Evolutionary conservation across 2,329 filamentous ascomycete genomes (phyloP).

Genomic region (Cryphonectria parasitica): DNA sequence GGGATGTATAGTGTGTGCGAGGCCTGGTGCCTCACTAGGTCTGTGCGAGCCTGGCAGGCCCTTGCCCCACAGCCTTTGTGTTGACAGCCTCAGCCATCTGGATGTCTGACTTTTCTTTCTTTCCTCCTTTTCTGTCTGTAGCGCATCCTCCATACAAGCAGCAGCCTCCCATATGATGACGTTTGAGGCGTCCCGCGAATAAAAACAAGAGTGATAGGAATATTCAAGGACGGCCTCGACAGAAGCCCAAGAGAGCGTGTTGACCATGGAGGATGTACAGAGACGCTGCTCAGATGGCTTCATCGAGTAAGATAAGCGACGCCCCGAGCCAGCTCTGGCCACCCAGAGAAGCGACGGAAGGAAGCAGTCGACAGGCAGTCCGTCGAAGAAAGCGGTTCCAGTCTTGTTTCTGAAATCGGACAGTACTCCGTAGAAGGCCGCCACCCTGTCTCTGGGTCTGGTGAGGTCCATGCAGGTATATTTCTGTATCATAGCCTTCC

Average conservation of each 20-base stretch:
- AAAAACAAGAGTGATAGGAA: not conserved
- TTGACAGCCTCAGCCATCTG: no score
- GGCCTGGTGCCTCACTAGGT: no score
- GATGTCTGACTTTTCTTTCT: no score
- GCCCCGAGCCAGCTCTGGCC: not conserved
- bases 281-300: not conserved
- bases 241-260: constrained; percentile 5
- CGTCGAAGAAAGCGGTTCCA: not conserved
- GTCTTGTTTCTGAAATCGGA: not conserved
- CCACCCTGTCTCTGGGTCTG: not conserved
- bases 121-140: no score
- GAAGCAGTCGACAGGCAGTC: not conserved
- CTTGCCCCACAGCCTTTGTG: no score
- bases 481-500: not conserved
- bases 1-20: no score
- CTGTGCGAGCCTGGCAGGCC: no score
- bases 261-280: not conserved
- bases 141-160: no score
- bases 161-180: no score
- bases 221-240: not conserved
- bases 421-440: not conserved
- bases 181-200: not conserved
- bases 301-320: not conserved
- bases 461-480: not conserved
- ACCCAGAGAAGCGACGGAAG: not conserved